Base-by-base conservation (phyloP, 352 stramenopile genomes). In the Phytophthora europaea region DNA sequence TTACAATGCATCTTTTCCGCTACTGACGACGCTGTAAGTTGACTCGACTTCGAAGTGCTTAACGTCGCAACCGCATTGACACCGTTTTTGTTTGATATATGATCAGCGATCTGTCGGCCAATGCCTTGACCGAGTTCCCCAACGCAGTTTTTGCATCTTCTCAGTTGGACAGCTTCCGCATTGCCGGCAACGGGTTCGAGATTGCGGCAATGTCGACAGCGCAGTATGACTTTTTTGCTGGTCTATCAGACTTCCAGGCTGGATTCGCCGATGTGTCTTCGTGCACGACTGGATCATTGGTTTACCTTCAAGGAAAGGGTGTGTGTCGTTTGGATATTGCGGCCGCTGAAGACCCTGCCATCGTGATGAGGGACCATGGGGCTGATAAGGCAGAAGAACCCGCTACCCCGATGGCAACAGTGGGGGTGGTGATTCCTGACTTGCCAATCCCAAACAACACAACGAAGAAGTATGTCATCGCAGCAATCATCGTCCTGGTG, bases 161-260 rank as follows among this genome's bases (percentile, higher is more conserved):
- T n/a, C 59, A 72, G 43, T 72, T 93, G 52, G 76, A 80, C 55
- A 79, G 64, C 51, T 84, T 93, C 54, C 81, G 73, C 58, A 75
- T 91, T 57, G 62, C 68, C 13, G 62, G 20, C 52, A 93, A 93
- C 38, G 57, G 70, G n/a, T 90, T 91, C 58, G 73, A 91, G 54
- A 80, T 92, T 58, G 78, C 76, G 33, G 80, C 70, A 13, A 62
- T 92, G 36, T 87, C 85, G 23, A 60, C 72, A 6, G 75, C 74
- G 18, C 79, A 92, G 72, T 92, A 89, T 60, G 85, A 92, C 61
- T 92, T 91, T 56, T 92, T 88, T 67, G 85, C 85, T 0, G 83
- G 85, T 6, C 73, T 92, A 9, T 73, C 70, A 10, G 80, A 90
- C 20, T 89, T 92, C 36, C 57, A 80, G 15, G 81, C 82, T 23